A percentile compares a stretch with the other conserved stretches of the same genome.
These are phyloP conservation scores for Buxus sempervirens DNA, from an alignment of 164 flowering plant species.

Conservation along the genomic window DNA sequence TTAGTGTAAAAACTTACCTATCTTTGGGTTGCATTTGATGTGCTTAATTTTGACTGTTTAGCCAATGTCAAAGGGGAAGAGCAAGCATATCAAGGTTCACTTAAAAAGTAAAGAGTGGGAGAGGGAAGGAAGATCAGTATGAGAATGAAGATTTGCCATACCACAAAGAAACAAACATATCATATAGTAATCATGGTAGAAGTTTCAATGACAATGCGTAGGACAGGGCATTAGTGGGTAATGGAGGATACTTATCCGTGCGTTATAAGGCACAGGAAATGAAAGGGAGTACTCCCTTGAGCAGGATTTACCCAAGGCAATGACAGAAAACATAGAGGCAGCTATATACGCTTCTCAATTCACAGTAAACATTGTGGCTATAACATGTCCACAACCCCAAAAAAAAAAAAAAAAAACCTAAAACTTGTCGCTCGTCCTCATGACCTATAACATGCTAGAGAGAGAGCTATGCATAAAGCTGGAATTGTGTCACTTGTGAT, in stretches of 20 bases:
- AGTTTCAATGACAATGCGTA: slow-evolving; percentile 15
- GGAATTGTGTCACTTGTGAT: no score
- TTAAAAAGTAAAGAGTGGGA: slow-evolving; percentile 6
- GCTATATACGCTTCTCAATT: no score
- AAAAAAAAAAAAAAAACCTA: no score
- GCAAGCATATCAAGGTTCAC: slow-evolving; percentile 11
- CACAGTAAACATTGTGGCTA: no score
- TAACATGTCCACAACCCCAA: no score
- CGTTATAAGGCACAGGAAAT: slow-evolving; percentile 22
- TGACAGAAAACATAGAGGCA: slow-evolving; percentile 15
- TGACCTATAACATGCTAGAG: no score
- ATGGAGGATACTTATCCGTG: slow-evolving; percentile 17
- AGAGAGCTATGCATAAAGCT: no score
- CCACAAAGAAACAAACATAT: slow-evolving; percentile 19
- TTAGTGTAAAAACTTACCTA: no score
- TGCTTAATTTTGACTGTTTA: slow-evolving; percentile 10
- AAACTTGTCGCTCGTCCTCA: no score
- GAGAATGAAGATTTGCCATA: slow-evolving; percentile 21
- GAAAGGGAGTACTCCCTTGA: slow-evolving; percentile 22
- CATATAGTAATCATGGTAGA: slow-evolving; percentile 11
- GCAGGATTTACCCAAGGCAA: slow-evolving; percentile 15
- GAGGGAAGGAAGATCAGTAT: slow-evolving; percentile 18
- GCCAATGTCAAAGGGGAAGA: slow-evolving; percentile 13
- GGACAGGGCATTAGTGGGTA: slow-evolving; percentile 18
- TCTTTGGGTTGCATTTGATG: no score